Base-by-base conservation (phyloP, 177 flowering plant genomes). In the Vitis hybrid region DNA sequence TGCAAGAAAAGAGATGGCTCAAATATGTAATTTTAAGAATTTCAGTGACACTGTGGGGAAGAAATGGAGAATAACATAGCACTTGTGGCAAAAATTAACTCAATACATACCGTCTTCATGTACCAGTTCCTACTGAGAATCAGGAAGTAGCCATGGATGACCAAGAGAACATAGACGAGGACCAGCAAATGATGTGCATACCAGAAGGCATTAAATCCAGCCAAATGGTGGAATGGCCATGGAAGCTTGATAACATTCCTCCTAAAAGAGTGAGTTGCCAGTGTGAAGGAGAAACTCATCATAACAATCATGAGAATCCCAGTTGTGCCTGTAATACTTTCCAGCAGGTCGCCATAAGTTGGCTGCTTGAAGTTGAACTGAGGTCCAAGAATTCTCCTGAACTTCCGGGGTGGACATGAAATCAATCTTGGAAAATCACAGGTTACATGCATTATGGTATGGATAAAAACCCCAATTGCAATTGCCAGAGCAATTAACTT, bases 201-300 rank as follows among this genome's bases (percentile, higher is more conserved):
- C 99, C 99, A 96, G 70, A 96, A 96, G 56, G 99, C 78, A 70
- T 91, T 96, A 66, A 96, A 93, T 16, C 99, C 99, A 3, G 98
- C 95, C 72, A 93, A 73, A 60, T 74, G 80, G 69, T 83, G 84
- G 61, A 96, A 78, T 0, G 86, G 85, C 74, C 82, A 69, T 0
- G 91, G 91, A 64, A 96, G 72, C 76, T 90, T 90, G 69, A 95
- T 62, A 16, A 87, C 88, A 72, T 86, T 96, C 79, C 84, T 86
- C 62, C 98, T 80, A 65, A 96, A 93, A 0, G 80, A 82, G 56
- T 86, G 92, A 1, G 84, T 85, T 1, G 99, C 98, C 51, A 93
- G 68, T 2, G 90, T 89, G 77, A 91, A 96, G 11, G 90, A 76
- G 70, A 86, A 80, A 8, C 75, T 67, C 99, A 96, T 96, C 48